phyloP scores from a whole-genome alignment of 495 filamentous ascomycete species.

The Daldinia grandis region DNA sequence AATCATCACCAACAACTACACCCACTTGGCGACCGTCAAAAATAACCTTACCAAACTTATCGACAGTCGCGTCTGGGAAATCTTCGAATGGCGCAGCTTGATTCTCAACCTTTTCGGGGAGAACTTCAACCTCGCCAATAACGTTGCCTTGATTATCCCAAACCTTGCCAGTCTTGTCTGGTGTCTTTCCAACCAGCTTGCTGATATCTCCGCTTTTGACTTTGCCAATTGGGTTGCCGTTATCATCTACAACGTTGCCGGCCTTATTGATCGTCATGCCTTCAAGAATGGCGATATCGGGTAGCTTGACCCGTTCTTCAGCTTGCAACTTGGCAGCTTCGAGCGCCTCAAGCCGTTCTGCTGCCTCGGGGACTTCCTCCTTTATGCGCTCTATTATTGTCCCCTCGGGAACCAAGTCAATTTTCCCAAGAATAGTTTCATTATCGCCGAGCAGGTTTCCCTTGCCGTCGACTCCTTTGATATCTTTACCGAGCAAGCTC shows the following conservation, averaged over 20 bases:
- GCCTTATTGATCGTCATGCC: slow-evolving; percentile 78
- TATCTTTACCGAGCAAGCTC: slow-evolving; percentile 72
- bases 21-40: slow-evolving; percentile 76
- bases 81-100: slow-evolving; percentile 77
- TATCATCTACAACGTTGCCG: slow-evolving; percentile 74
- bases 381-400: slow-evolving; percentile 38
- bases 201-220: slow-evolving; percentile 73
- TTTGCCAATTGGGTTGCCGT: slow-evolving; percentile 74
- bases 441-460: slow-evolving; percentile 76
- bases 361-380: slow-evolving; percentile 64
- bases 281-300: slow-evolving; percentile 71
- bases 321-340: slow-evolving; percentile 67
- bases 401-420: slow-evolving; percentile 61
- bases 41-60: slow-evolving; percentile 74
- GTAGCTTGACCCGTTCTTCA: slow-evolving; percentile 52
- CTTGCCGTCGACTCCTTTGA: slow-evolving; percentile 74
- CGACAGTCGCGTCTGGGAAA: slow-evolving; percentile 74
- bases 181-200: slow-evolving; percentile 71
- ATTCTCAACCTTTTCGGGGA: slow-evolving; percentile 69
- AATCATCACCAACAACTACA: slow-evolving; percentile 72
- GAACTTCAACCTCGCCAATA: slow-evolving; percentile 76
- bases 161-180: slow-evolving; percentile 76
- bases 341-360: slow-evolving; percentile 44
- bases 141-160: slow-evolving; percentile 76
- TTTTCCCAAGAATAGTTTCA: slow-evolving; percentile 71